Evolutionary conservation across 805 yeast species (phyloP), one percentile per base, ranked within the genome.

Genomic region (Monosporozyma yasuniensis): DNA sequence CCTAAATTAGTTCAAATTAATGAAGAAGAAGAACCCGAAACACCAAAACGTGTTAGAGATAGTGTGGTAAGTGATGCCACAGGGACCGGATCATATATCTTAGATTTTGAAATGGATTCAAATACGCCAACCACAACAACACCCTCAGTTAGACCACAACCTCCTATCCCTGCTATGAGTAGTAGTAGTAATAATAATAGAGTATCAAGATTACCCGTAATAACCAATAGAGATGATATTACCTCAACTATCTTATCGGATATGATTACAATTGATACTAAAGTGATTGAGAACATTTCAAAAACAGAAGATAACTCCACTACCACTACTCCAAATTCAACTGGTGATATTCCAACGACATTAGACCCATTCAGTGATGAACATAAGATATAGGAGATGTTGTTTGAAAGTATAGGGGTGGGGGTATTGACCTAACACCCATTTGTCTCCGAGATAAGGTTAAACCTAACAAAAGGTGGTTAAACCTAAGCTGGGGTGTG

Each of bases 1-100:
- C 93, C 95, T 1, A 75, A 76, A 56, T 70, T 87, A 53, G 84
- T 87, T 1, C 65, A 64, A 44, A 63, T 61, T 44, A 51, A 47
- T 6, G 64, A 57, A 42, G 57, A 53, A 21, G 54, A 52, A 12
- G 55, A 52, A 8, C 52, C 49, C 19, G 56, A 49, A 18, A 47
- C 44, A 10, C 42, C 18, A 18, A 34, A 38, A 30, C 18, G 42
- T 12, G 34, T 18, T 18, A 23, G 32, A 16, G 18, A 42, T 22
- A 28, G 34, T 22, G 42, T 32, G 18, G 4, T n/a, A 4, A 32
- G 19, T 9, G 37, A 51, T 32, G 58, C 59, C 16, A 60, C 58
- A 14, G 64, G 60, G 23, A 56, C 54, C 5, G 68, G 65, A 9
- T 60, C 63, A 41, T 62, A 64, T 42, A 52, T 64, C n/a, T 51